Base-by-base conservation (phyloP, 208 protist genomes). In the Leishmania major region DNA sequence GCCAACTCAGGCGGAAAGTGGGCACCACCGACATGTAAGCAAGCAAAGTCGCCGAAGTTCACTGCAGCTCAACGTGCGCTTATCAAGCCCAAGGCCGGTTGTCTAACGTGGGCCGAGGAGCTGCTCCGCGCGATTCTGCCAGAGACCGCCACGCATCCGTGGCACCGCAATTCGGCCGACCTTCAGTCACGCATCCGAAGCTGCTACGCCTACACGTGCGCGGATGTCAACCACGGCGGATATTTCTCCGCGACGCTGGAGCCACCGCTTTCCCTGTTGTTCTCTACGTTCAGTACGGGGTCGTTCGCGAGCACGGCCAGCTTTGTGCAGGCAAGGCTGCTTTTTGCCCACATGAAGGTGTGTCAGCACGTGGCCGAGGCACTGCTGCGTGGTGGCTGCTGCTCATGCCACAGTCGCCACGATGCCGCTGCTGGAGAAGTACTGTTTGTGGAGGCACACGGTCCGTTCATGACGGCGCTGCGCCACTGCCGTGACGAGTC, bases 311-410 rank as follows among this genome's bases (percentile, higher is more conserved):
- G 59, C 75, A 79, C 75, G 11, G 40, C 60, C 28, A 62, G 60
- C 60, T 3, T 80, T 19, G 31, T 86, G 17, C 49, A 55, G 22
- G 53, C 77, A 17, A 19, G 22, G 35, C 17, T 75, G 25, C 78
- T 86, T 53, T 86, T 82, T 75, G 37, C 78, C 37, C 64, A 79
- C 13, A 76, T 86, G 82, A 79, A 79, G 43, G 73, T 86, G 51
- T 74, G 43, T 49, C 82, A 82, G 43, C 82, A 82, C 66, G 77
- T 86, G 35, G 82, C 82, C 43, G 82, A 86, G 49, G 77, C 43
- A 13, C 22, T 77, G 72, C 45, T 7, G 59, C 77, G 25, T 31
- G 60, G 62, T 25, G 40, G 37, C 43, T 13, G 62, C 47, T 82
- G 78, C 45, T 66, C 77, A 2, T 86, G 78, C n/a, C 35, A 62